phyloP scores from a whole-genome alignment of 257 asterid genomes.

The Solanum piurae region DNA sequence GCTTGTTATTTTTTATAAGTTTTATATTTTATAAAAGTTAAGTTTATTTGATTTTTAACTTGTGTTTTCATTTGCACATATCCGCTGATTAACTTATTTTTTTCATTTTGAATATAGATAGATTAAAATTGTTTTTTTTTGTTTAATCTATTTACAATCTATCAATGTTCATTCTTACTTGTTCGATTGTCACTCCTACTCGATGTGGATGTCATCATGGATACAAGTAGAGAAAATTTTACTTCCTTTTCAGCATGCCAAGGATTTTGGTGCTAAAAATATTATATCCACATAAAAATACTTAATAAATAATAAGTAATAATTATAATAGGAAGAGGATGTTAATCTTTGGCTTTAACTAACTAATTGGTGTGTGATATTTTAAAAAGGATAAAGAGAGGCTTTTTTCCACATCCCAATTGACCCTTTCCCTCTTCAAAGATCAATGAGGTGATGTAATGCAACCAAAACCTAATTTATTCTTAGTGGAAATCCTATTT shows the following conservation, averaged over 20 bases:
- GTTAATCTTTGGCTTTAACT: background rate
- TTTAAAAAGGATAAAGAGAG: background rate
- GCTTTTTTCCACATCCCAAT: background rate
- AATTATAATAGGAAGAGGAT: background rate
- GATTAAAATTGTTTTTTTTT: background rate
- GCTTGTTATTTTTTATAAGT: background rate
- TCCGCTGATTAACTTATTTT: background rate
- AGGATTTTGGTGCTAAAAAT: background rate
- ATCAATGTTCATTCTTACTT: background rate
- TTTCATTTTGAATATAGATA: background rate
- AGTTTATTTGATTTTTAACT: background rate
- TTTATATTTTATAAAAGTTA: background rate
- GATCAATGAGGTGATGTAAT: background rate
- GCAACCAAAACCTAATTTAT: background rate
- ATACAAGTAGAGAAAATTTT: background rate
- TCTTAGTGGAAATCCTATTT: background rate
- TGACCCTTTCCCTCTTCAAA: conserved; percentile 3
- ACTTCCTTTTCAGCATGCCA: background rate
- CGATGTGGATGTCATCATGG: background rate
- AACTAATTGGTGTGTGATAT: background rate
- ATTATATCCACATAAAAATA: background rate
- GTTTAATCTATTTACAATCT: background rate
- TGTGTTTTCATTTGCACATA: background rate
- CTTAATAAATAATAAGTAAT: background rate
- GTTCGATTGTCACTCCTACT: background rate